phyloP scores from a whole-genome alignment of 148 eudicot genomes.

The Polygonum aviculare region DNA sequence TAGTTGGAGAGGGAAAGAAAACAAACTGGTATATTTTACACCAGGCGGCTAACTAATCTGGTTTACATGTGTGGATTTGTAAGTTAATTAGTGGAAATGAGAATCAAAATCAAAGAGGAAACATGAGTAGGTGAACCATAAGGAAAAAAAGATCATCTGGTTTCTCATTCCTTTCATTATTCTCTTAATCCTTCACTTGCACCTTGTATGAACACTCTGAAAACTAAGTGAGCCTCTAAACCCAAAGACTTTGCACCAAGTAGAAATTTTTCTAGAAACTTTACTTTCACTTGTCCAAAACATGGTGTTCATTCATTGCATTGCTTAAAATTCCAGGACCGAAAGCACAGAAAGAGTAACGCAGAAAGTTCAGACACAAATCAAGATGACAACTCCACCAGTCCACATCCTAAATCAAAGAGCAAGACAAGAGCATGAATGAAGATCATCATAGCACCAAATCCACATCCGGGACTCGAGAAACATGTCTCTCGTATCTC shows the following conservation, averaged over 20 bases:
- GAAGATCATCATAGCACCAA: background rate
- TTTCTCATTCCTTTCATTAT: background rate
- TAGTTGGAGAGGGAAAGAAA: background rate
- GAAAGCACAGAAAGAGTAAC: constrained; percentile 7
- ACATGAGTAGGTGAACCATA: background rate
- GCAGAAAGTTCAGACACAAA: constrained; percentile 1
- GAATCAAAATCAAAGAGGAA: background rate
- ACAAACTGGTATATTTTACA: background rate
- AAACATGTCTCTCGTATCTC: background rate
- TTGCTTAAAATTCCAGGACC: constrained; percentile 3
- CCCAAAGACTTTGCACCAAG: background rate
- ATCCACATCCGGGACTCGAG: background rate
- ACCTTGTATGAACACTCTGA: background rate
- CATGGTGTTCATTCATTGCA: background rate
- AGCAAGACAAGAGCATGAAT: background rate
- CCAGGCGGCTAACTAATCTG: background rate
- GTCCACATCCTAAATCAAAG: background rate
- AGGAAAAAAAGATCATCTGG: background rate
- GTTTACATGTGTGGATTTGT: background rate
- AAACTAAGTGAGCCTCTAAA: background rate
- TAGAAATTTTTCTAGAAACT: background rate
- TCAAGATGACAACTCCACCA: constrained; percentile 2
- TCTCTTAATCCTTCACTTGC: background rate
- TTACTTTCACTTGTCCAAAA: background rate
- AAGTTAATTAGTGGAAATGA: background rate